phyloP scores from a whole-genome alignment of 2,329 filamentous ascomycete genomes.

The Sporothrix inflata region DNA sequence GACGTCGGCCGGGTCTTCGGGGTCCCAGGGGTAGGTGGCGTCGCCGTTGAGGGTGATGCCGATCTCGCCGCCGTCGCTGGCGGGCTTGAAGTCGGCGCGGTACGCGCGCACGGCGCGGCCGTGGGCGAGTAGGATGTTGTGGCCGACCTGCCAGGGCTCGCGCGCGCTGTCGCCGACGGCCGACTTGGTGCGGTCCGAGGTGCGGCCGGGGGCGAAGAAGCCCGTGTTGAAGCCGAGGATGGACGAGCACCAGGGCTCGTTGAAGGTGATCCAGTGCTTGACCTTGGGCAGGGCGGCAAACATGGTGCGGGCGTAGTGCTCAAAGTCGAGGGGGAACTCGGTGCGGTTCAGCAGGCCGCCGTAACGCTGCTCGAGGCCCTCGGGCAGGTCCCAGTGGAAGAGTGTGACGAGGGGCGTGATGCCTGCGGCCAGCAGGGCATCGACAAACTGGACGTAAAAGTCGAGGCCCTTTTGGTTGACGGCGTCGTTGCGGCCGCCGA shows the following conservation, averaged over 20 bases:
- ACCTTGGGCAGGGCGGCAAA: conserved; percentile 76
- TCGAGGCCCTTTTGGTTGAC: conserved; percentile 77
- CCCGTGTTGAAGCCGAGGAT: conserved; percentile 80
- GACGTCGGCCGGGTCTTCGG: conserved; percentile 72
- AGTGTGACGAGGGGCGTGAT: conserved; percentile 83
- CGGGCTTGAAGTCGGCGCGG: conserved; percentile 76
- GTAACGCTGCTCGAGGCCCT: conserved; percentile 77
- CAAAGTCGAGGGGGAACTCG: conserved; percentile 82
- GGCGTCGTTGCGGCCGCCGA: conserved; percentile 81
- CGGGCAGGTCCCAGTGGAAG: conserved; percentile 86
- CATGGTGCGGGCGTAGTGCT: conserved; percentile 74
- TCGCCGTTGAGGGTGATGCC: conserved; percentile 89
- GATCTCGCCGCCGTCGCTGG: conserved; percentile 71
- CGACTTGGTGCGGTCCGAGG: conserved; percentile 73
- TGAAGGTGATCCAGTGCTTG: conserved; percentile 89
- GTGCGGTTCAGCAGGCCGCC: conserved; percentile 78
- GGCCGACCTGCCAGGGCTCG: conserved; percentile 82
- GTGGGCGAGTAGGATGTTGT: conserved; percentile 79
- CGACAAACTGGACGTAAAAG: conserved; percentile 78
- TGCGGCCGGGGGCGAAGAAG: conserved; percentile 79
- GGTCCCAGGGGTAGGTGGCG: conserved; percentile 81
- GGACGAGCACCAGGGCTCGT: conserved; percentile 85
- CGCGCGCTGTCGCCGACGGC: conserved; percentile 71
- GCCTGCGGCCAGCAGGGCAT: conserved; percentile 74
- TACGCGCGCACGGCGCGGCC: conserved; percentile 80